These are phyloP conservation scores for Wallacemonas rigidus DNA, from an alignment of 208 protist species.

Conservation along the genomic window DNA sequence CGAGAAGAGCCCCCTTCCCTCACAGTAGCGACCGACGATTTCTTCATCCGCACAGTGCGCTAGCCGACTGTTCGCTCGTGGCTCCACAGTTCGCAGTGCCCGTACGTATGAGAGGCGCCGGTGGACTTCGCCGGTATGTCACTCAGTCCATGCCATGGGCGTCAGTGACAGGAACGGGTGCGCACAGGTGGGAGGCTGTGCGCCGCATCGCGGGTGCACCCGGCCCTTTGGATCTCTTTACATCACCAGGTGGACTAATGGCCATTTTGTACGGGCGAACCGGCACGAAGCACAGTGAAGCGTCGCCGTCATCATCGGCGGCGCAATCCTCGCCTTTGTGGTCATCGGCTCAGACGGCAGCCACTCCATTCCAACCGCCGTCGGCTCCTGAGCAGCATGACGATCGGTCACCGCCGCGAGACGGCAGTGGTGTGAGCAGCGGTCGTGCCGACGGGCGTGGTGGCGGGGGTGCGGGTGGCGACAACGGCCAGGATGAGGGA, in stretches of 20 bases:
- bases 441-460: no score
- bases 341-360: no score
- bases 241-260: conserved; percentile 66
- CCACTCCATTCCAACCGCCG: no score
- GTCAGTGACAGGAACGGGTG: not conserved
- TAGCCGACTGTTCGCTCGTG: no score
- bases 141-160: not conserved
- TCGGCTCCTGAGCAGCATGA: no score
- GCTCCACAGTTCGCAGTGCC: no score
- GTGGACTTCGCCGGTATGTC: not conserved
- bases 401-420: no score
- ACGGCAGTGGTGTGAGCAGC: no score
- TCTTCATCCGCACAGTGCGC: no score
- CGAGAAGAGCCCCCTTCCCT: no score
- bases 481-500: not conserved
- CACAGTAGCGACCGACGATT: no score
- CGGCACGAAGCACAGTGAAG: not conserved
- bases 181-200: not conserved
- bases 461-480: not conserved
- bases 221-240: conserved; percentile 46
- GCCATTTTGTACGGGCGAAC: conserved; percentile 19
- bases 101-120: not conserved
- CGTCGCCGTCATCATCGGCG: not conserved
- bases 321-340: no score
- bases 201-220: not conserved